A percentile compares a stretch with the other conserved stretches of the same genome.
Conservation (phyloP, 352 stramenopile genomes). For the Globisporangium echinulatum region DNA sequence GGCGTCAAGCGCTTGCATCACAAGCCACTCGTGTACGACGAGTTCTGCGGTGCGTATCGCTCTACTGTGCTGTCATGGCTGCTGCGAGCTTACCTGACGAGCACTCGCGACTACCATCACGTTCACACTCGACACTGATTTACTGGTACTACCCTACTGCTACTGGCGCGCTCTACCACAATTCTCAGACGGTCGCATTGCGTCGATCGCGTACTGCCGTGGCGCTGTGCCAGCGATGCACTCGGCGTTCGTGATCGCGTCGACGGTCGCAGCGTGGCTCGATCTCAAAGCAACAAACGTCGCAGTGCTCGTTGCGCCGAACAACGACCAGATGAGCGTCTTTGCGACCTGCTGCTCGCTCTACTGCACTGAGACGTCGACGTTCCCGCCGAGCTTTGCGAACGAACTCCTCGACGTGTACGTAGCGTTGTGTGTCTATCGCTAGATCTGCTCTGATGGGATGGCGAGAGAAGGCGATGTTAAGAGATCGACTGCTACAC, state of each 20-base stretch:
- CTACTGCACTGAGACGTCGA: constrained; percentile 61
- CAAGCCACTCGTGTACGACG: constrained; percentile 76
- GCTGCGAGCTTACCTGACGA: too few relatives aligned
- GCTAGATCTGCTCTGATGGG: background rate
- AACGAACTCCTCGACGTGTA: constrained; percentile 72
- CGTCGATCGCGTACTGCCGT: constrained; percentile 72
- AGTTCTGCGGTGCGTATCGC: constrained; percentile 67
- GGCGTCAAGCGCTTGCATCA: constrained; percentile 76
- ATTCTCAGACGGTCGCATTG: constrained; percentile 60
- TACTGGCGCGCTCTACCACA: background rate
- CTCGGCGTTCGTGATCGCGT: constrained; percentile 76
- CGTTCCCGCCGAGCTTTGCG: constrained; percentile 63
- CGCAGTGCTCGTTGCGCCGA: constrained; percentile 71
- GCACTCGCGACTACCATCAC: too few relatives aligned
- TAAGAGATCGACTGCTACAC: too few relatives aligned
- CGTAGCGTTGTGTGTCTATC: background rate
- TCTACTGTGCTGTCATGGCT: background rate
- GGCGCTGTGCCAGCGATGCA: constrained; percentile 78
- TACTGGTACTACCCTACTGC: background rate
- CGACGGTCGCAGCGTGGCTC: constrained; percentile 77
- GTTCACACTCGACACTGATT: background rate
- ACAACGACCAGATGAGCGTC: constrained; percentile 85
- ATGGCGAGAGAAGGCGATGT: background rate
- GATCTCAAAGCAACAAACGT: constrained; percentile 72
- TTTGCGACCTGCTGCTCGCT: constrained; percentile 84